Base-by-base conservation (phyloP, 2,329 filamentous ascomycete genomes). In the Fusarium goolgardi region DNA sequence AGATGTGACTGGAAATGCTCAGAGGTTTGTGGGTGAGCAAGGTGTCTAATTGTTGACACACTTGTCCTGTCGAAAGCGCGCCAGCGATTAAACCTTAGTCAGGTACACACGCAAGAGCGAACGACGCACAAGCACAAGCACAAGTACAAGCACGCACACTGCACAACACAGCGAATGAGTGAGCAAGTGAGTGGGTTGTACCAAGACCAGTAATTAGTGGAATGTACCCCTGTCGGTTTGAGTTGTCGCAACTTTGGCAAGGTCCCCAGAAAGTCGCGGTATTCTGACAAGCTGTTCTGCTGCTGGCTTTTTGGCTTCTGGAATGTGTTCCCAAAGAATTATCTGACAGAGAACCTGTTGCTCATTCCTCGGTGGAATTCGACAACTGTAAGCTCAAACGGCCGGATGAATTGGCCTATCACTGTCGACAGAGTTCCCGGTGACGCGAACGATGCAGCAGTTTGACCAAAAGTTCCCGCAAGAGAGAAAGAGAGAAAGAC, bases 351-450 rank as follows among this genome's bases (percentile, higher is more conserved):
- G 50, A 57, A 55, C 55, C 69, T 56, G 59, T 64, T 73, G 66
- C 69, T 71, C 71, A 72, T 74, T 73, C 70, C 71, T 64, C 46
- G 65, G 63, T 59, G 62, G 66, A 64, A 69, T 51, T 51, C n/a
- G 37, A 52, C 43, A 55, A 55, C 49, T 37, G 29, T 23, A 59
- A 67, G 53, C 41, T 63, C 52, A 55, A 69, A 69, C 49, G 53
- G 49, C 56, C 57, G 53, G 49, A 67, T 67, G 53, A 45, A 63
- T 69, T 54, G 56, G 53, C 55, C 34, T 45, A 44, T 49, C 21
- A 34, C 50, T 50, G 50, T 21, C 25, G 49, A 55, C 47, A 46
- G 50, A 50, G 52, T 51, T 64, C 43, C 44, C 56, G 21, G 41
- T 49, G 61, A 59, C 46, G 66, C 55, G 66, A 55, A n/a, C 18